Base-by-base conservation (phyloP, 2,329 filamentous ascomycete species). In the Xylaria hypoxylon region DNA sequence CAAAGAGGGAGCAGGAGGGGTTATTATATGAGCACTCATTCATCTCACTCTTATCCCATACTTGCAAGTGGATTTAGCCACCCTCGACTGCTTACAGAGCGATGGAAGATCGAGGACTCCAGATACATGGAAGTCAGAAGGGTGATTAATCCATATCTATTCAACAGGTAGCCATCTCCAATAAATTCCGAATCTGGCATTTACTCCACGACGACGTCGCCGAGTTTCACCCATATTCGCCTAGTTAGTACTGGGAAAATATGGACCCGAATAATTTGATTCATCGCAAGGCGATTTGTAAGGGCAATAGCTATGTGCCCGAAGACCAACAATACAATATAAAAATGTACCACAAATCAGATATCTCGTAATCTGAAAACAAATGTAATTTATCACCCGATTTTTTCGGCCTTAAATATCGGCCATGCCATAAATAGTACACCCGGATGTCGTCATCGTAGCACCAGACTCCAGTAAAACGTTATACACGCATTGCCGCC, bases 381-480 rank as follows among this genome's bases (percentile, higher is more conserved):
- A 65, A 58, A 44, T 52, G 40, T 48, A 58, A 67, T 68, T 68
- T 55, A 59, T 68, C 68, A 58, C 65, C 65, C 56, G 22, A 57
- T 53, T 67, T 65, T 51, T 19, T 33, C 19, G 38, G 58, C 58
- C 62, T 52, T 59, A 28, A 15, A 63, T 53, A 59, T 61, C 5
- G 53, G 42, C 66, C 56, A 48, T 64, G 44, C 52, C 57, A 66
- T 64, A 64, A 40, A 64, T 68, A 68, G 40, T 67, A 69, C 61
- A 69, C 64, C 59, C 61, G 64, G 59, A 70, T 59, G 63, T 69
- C 64, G 57, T 71, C 57, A 69, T 64, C 62, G 55, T 63, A 59
- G 47, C 63, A 64, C 68, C 65, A 35, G 65, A 71, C 68, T 70
- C 69, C 65, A 61, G 62, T 68, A 70, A 67, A 67, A 57, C 33